Conservation (phyloP, 176 grass and related monocot species). For the Juncus effusus region DNA sequence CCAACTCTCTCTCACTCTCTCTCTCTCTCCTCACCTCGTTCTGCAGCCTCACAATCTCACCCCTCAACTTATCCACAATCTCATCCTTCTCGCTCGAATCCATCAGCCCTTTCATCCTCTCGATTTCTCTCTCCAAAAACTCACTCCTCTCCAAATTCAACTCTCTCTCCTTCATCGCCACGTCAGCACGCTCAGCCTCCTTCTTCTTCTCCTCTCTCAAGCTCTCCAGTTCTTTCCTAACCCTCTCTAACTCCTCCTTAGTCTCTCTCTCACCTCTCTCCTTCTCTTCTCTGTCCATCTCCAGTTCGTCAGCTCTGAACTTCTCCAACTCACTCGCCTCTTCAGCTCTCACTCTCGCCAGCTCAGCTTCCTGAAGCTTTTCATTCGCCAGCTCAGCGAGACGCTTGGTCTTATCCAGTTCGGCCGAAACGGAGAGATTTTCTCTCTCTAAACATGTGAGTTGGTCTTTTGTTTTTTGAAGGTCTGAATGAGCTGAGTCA, state of each 20-base stretch:
- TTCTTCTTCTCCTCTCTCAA: constrained; percentile 60
- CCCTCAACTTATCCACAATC: constrained; percentile 56
- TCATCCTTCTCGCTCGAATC: constrained; percentile 62
- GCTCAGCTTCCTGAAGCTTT: constrained; percentile 78
- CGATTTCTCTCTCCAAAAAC: constrained; percentile 51
- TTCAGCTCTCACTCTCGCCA: constrained; percentile 65
- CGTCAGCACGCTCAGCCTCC: constrained; percentile 55
- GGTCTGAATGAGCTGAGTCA: constrained; percentile 50
- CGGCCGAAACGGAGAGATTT: constrained; percentile 49
- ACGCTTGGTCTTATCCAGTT: constrained; percentile 61
- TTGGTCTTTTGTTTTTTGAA: constrained; percentile 78
- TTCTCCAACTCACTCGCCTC: constrained; percentile 82
- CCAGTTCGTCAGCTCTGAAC: constrained; percentile 81
- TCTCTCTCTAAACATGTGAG: constrained; percentile 53
- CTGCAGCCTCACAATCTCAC: constrained; percentile 50
- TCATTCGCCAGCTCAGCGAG: constrained; percentile 52
- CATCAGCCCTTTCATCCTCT: constrained; percentile 55
- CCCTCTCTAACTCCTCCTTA: constrained; percentile 57
- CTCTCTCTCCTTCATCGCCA: constrained; percentile 64
- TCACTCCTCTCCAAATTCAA: constrained; percentile 76
- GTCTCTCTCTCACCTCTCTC: constrained; percentile 42
- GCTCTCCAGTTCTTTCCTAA: constrained; percentile 47
- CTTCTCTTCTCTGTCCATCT: constrained; percentile 70
- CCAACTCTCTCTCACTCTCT: constrained; percentile 48
- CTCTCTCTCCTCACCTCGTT: constrained; percentile 54